Base-by-base conservation (phyloP, 2,329 filamentous ascomycete species). In the Fusarium paranaense region DNA sequence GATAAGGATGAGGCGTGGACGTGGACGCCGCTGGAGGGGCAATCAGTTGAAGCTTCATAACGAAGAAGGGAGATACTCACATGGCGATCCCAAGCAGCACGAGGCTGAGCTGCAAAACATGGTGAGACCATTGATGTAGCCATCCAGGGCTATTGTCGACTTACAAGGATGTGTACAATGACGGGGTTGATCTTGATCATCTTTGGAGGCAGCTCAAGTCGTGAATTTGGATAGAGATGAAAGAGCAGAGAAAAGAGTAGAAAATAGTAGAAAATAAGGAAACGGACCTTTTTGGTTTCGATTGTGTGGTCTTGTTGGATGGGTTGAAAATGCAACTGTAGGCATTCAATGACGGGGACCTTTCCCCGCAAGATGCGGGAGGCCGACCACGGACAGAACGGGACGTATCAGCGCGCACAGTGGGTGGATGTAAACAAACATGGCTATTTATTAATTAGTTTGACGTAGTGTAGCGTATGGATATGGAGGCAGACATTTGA, bases 1-100 rank as follows among this genome's bases (percentile, higher is more conserved):
- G 84, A 85, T 45, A 87, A 82, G 59, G 78, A 78, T 18, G 79
- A 68, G 66, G 78, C 79, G 70, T 82, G 81, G 75, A 85, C 76
- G 73, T 86, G 84, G 61, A 84, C 78, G 74, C 83, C 79, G 14
- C 85, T 87, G 64, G 18, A 32, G 10, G 20, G 47, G 30, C 33
- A 58, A 4, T n/a, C 0, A 61, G 40, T 72, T n/a, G 63, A 69
- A 47, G 38, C 45, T 9, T 9, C 10, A 6, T 9, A 14, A 32
- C 11, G 5, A 1, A 3, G 52, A 6, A 13, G n/a, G 2, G 14
- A 2, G 4, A 20, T n/a, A 13, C 78, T 67, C 60, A 83, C 82
- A 79, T 76, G 25, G 81, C 82, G 18, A 81, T 65, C n/a, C 75
- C 71, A 9, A 82, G 78, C 30, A 83, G 78, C 40, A 73, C 69